These are phyloP conservation scores for Sclerotinia sclerotiorum DNA, from an alignment of 2,329 filamentous ascomycete species.

Conservation along the genomic window DNA sequence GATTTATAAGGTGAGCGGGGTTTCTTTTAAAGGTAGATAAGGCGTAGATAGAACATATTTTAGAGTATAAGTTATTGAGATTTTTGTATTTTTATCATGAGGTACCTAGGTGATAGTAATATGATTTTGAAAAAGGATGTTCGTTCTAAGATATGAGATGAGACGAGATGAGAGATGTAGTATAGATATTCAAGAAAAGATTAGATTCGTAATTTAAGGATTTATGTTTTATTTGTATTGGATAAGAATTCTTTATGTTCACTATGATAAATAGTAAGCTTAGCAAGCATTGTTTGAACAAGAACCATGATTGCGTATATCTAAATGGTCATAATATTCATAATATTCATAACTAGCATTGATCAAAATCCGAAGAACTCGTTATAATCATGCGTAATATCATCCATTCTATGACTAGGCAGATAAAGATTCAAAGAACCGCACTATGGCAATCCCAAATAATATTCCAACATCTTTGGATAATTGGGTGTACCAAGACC, in stretches of 20 bases:
- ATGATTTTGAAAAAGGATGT: no score
- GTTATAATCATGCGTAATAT: background rate
- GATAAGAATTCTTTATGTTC: background rate
- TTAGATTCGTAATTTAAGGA: background rate
- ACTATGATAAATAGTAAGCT: background rate
- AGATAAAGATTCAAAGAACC: background rate
- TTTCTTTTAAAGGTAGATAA: no score
- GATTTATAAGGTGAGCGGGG: background rate
- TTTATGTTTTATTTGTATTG: background rate
- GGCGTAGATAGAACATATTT: no score
- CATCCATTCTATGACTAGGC: background rate
- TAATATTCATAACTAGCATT: no score
- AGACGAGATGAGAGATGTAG: background rate
- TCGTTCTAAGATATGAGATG: background rate
- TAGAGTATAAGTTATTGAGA: background rate
- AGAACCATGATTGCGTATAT: background rate
- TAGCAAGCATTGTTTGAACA: background rate
- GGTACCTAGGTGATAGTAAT: background rate
- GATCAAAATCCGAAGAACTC: background rate
- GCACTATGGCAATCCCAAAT: conserved; percentile 29
- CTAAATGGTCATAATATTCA: background rate
- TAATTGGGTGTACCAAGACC: conserved; percentile 39
- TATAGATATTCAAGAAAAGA: no score
- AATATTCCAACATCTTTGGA: conserved; percentile 34
- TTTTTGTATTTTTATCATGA: background rate